A percentile compares a stretch with the other conserved stretches of the same genome.
Conservation (phyloP, 331 rosid species). For the Phaseolus coccineus region DNA sequence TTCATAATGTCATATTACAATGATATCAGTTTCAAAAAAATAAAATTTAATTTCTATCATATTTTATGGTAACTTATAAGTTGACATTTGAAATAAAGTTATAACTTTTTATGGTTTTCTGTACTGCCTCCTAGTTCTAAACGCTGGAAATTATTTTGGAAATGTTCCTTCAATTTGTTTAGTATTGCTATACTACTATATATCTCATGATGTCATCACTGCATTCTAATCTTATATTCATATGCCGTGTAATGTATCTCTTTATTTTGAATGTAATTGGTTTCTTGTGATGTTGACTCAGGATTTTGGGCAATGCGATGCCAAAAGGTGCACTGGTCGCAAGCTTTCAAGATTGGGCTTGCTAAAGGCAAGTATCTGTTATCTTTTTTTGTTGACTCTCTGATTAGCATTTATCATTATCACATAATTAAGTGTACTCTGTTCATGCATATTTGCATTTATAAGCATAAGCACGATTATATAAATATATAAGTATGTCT, state of each 20-base stretch:
- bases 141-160: background rate
- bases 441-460: background rate
- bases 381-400: constrained; percentile 25
- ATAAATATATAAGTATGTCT: background rate
- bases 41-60: background rate
- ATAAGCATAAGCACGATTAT: constrained; percentile 1
- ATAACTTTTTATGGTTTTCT: constrained; percentile 7
- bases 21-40: background rate
- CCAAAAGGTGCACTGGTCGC: constrained; percentile 95
- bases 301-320: constrained; percentile 98
- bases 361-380: constrained; percentile 69
- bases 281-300: constrained; percentile 51
- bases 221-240: constrained; percentile 25
- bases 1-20: constrained; percentile 3
- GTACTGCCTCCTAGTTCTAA: background rate
- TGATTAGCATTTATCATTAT: constrained; percentile 22
- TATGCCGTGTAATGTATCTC: background rate
- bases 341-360: constrained; percentile 87
- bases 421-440: constrained; percentile 4
- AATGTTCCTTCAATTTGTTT: background rate
- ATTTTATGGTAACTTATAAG: background rate
- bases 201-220: background rate
- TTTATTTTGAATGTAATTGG: constrained; percentile 32
- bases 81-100: background rate
- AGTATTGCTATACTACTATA: background rate